Base-by-base conservation (phyloP, 2,329 filamentous ascomycete genomes). In the Cyphellophora attinorum region DNA sequence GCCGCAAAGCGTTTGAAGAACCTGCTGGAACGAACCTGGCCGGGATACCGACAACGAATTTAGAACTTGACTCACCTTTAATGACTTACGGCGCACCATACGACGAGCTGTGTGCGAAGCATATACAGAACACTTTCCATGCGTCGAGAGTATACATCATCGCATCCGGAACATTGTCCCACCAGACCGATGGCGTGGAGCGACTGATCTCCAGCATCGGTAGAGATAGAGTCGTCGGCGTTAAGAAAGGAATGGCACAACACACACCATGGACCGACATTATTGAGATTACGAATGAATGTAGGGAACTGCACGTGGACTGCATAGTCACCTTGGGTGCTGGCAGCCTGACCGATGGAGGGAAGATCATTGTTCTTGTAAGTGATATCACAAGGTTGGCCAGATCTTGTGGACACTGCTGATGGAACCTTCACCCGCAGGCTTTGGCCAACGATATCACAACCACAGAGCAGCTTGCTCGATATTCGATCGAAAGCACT, bases 341-440 rank as follows among this genome's bases (percentile, higher is more conserved):
- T 1, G 70, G 72, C 0, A 71, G 65, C 30, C 48, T 75, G n/a
- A 74, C 68, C 0, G 71, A 76, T 47, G 69, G 57, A 0, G n/a
- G 70, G 69, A 0, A 76, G 75, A 49, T 55, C 75, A 2, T 54
- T 69, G n/a, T n/a, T n/a, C n/a, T n/a, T n/a, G n/a, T n/a, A n/a
- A n/a, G n/a, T n/a, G n/a, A n/a, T n/a, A n/a, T n/a, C n/a, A n/a
- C n/a, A n/a, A n/a, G n/a, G n/a, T n/a, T n/a, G n/a, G n/a, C n/a
- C n/a, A n/a, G n/a, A n/a, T n/a, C n/a, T n/a, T n/a, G n/a, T n/a
- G n/a, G n/a, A n/a, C n/a, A n/a, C n/a, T n/a, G n/a, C n/a, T n/a
- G n/a, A n/a, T n/a, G n/a, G n/a, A n/a, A n/a, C n/a, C n/a, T n/a
- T n/a, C n/a, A n/a, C n/a, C n/a, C n/a, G n/a, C n/a, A n/a, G n/a